Evolutionary conservation across 2,329 filamentous ascomycete species (phyloP), one percentile per base, ranked within the genome.

Genomic region (Ascochyta lentis): DNA sequence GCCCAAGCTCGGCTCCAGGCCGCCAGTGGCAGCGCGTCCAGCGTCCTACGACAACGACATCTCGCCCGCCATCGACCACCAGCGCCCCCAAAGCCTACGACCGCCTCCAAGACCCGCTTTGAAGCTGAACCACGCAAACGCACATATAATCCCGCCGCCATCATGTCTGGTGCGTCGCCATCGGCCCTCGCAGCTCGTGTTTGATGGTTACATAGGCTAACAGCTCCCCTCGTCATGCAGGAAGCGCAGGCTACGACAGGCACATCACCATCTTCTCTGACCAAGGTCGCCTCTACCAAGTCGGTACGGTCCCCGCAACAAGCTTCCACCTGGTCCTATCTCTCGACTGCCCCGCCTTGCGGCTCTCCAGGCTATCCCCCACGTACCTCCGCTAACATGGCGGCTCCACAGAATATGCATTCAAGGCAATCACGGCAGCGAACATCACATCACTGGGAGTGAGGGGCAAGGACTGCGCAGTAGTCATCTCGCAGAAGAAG

Each of bases 211-310:
- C 45, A 54, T 34, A 54, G 69, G 68, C 72, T 75, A 65, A 75
- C 70, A 63, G 56, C 61, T 58, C 40, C 57, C 56, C 56, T 49
- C 63, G 48, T 48, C 48, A 55, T 68, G 52, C 41, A 75, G 71
- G 71, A 71, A 75, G 71, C 66, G 71, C 72, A 80, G 93, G 92
- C 75, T 98, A 96, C 81, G 95, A 99, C 81, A 88, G 95, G 84
- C 95, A 99, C 81, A 99, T 99, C 74, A 99, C 95, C 77, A 98
- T 99, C 84, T 99, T 99, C 83, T 97, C 95, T 60, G 95, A 99
- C 79, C 93, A 97, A 81, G 95, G 95, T 74, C 89, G 95, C 77
- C 84, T 99, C 77, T 99, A 98, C 79, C 95, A 99, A 97, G 95
- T 99, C 79, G 95, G 95, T 98, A 86, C 74, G 92, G 49, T 15